Evolutionary conservation across 2,329 filamentous ascomycete species (phyloP).

Genomic region (Pseudogymnoascus verrucosus): DNA sequence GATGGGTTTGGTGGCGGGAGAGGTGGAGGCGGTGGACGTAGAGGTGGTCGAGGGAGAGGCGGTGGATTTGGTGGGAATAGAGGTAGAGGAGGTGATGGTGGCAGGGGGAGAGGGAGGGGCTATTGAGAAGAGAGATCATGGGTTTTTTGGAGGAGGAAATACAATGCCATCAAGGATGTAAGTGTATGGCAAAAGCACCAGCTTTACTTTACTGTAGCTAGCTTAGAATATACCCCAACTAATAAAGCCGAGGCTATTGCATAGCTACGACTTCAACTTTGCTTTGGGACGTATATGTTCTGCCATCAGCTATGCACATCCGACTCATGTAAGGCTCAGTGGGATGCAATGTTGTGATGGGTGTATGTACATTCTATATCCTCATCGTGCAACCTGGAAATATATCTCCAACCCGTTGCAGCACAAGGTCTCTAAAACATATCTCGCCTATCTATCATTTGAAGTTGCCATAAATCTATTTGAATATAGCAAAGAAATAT

Average conservation of each 20-base stretch:
- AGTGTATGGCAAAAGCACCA: background rate
- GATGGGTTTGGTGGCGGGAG: slow-evolving; percentile 23
- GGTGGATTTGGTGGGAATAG: slow-evolving; percentile 1
- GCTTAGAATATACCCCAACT: background rate
- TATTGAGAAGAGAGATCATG: background rate
- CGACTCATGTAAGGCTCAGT: background rate
- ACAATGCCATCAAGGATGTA: background rate
- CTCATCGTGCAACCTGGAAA: background rate
- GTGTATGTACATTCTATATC: background rate
- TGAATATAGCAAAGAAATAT: background rate
- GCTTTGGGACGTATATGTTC: background rate
- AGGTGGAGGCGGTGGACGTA: slow-evolving; percentile 26
- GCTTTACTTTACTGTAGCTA: background rate
- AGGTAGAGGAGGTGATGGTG: background rate
- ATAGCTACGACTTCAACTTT: background rate
- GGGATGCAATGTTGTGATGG: background rate
- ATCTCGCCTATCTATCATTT: background rate
- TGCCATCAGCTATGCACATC: slow-evolving; percentile 4
- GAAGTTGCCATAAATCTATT: background rate
- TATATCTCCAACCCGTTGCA: background rate
- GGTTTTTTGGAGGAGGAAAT: background rate
- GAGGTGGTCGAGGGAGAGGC: slow-evolving; percentile 21
- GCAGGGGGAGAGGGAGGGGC: background rate
- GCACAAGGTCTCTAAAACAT: background rate
- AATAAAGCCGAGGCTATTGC: slow-evolving; percentile 6